Base-by-base conservation (phyloP, 495 filamentous ascomycete genomes). In the Immersiella caudata region DNA sequence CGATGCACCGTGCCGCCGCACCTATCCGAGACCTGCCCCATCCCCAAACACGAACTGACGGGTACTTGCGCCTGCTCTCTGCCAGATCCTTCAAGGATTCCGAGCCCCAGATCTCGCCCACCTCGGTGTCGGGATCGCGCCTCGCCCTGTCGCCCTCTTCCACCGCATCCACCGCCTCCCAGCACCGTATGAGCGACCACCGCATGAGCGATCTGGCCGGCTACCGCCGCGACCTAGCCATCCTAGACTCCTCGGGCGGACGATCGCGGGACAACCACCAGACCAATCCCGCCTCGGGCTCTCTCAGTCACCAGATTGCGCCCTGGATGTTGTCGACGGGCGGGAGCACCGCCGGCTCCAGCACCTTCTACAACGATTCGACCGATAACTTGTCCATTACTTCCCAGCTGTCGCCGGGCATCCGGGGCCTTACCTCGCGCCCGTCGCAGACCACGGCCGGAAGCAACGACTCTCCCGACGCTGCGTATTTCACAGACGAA, bases 211-310 rank as follows among this genome's bases (percentile, higher is more conserved):
- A 63, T 64, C 81, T 90, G 66, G 80, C 81, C 70, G 86, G 87
- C 73, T 88, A 92, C 71, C 87, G 89, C 67, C 88, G 88, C 74
- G 88, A 91, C 65, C 84, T 92, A n/a, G 85, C 88, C 57, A 87
- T 89, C 25, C 79, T 91, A 57, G 88, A 91, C 60, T 86, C 85
- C 50, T 81, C 83, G 63, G 83, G 81, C 70, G 83, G 80, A 62
- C 82, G 82, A 24, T 21, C 68, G 12, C 83, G 79, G 60, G 81
- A 79, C 76, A 85, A 79, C 75, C 80, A 82, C 72, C 81, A 80
- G 73, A 86, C 80, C 75, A 85, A 84, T 70, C 79, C 84, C 59
- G 79, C 83, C 56, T 76, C 79, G 62, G 78, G 84, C 66, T 80
- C 75, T 68, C 80, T 77, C 60, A 75, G 11, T 12, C 40, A 73